phyloP scores from a whole-genome alignment of 805 yeast genomes.

The Metschnikowia henanensis region DNA sequence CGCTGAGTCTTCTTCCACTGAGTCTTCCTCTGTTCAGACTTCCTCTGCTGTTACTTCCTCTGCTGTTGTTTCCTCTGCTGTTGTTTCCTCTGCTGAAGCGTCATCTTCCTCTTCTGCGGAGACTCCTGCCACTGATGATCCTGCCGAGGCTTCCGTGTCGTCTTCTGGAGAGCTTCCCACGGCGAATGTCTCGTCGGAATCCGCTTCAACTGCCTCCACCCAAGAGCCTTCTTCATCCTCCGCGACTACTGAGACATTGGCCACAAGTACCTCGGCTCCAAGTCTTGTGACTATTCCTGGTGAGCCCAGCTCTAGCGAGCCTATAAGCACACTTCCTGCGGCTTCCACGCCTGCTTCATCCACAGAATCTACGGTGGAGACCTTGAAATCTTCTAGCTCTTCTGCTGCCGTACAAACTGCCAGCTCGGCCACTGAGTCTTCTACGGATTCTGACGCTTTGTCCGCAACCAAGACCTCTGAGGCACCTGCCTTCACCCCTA shows the following conservation, averaged over 20 bases:
- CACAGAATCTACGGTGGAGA: neutral
- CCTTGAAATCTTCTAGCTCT: neutral
- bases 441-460: neutral
- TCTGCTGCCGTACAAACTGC: neutral
- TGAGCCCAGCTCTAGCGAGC: neutral
- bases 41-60: constrained; percentile 1
- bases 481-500: neutral
- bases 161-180: neutral
- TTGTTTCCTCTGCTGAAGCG: neutral
- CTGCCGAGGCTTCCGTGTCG: neutral
- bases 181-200: neutral
- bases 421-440: neutral
- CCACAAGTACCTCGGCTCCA: neutral
- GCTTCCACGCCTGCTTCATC: too few relatives aligned
- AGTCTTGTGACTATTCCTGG: neutral
- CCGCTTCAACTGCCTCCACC: neutral
- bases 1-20: neutral
- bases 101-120: neutral
- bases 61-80: neutral
- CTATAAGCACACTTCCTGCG: too few relatives aligned
- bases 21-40: neutral
- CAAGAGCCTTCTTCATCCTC: neutral
- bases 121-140: too few relatives aligned
- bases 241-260: neutral
- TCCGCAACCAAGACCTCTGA: neutral